These are phyloP conservation scores for Gardenia jasminoides DNA, from an alignment of 257 asterid genomes.

Conservation along the genomic window DNA sequence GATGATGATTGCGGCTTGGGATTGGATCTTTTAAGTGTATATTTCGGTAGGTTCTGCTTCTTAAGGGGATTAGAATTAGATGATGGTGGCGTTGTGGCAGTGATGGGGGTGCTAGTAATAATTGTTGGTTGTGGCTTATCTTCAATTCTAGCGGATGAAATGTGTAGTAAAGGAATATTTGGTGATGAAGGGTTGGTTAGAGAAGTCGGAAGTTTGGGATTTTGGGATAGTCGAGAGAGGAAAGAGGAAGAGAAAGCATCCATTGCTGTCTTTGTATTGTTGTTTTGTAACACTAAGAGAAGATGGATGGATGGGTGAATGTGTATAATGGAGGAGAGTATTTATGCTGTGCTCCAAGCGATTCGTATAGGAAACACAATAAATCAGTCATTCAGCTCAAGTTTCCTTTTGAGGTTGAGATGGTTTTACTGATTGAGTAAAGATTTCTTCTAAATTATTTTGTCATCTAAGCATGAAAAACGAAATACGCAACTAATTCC, in stretches of 20 bases:
- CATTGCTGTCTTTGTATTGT: conserved; percentile 29
- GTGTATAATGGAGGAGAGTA: no score
- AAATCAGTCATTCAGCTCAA: no score
- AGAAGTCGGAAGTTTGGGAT: conserved; percentile 19
- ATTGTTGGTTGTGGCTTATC: conserved; percentile 34
- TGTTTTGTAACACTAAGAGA: no score
- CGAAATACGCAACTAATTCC: no score
- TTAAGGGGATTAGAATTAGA: conserved; percentile 26
- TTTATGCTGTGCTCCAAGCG: no score
- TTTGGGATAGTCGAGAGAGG: conserved; percentile 29
- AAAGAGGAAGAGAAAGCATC: conserved; percentile 54
- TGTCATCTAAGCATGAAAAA: no score
- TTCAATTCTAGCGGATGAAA: conserved; percentile 41
- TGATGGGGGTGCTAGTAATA: conserved; percentile 18
- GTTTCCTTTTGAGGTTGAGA: no score
- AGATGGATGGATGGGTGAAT: no score
- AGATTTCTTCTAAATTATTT: no score
- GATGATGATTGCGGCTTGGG: neutral
- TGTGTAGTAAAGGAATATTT: conserved; percentile 11
- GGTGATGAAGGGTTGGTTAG: conserved; percentile 5
- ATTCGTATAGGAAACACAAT: no score
- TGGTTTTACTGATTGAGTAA: no score
- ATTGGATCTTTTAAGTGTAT: neutral
- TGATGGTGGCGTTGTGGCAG: conserved; percentile 16
- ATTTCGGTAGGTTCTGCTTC: conserved; percentile 14